These are phyloP conservation scores for Ceratocystis cacaofunesta DNA, from an alignment of 2,329 filamentous ascomycete species.

Conservation along the genomic window DNA sequence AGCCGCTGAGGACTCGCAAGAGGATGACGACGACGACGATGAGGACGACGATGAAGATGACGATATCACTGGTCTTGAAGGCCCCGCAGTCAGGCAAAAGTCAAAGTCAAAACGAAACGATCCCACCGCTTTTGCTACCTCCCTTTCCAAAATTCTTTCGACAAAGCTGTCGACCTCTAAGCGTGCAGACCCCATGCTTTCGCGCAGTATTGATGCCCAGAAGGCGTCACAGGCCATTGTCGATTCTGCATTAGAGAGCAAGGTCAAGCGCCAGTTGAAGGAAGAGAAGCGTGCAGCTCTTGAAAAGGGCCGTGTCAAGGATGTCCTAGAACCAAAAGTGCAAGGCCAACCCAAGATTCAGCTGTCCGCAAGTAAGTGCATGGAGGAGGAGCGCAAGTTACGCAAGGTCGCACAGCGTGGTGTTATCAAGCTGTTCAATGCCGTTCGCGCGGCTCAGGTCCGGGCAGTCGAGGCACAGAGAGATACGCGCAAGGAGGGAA, in stretches of 20 bases:
- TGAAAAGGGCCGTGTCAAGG: constrained; percentile 77
- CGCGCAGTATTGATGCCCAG: constrained; percentile 61
- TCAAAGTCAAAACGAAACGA: constrained; percentile 76
- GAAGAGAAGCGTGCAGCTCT: constrained; percentile 64
- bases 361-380: constrained; percentile 32
- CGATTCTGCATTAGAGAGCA: constrained; percentile 65
- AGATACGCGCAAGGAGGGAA: constrained; percentile 52
- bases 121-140: constrained; percentile 77
- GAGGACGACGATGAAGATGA: constrained; percentile 26
- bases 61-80: constrained; percentile 28
- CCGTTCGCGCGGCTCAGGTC: constrained; percentile 81
- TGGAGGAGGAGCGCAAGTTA: constrained; percentile 56
- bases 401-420: constrained; percentile 82
- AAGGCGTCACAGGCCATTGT: constrained; percentile 57
- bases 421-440: constrained; percentile 94
- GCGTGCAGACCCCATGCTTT: constrained; percentile 78
- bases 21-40: constrained; percentile 20
- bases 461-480: constrained; percentile 66
- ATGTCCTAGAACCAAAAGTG: constrained; percentile 46
- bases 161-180: constrained; percentile 75
- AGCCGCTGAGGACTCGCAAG: constrained; percentile 21
- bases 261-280: constrained; percentile 63
- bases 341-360: constrained; percentile 5
- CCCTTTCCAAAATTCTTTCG: constrained; percentile 80
- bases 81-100: constrained; percentile 20